Percentiles rank a stretch among this genome's conserved stretches.
These are phyloP conservation scores for Trichoderma semiorbis DNA, from an alignment of 2,329 filamentous ascomycete species.

Conservation along the genomic window DNA sequence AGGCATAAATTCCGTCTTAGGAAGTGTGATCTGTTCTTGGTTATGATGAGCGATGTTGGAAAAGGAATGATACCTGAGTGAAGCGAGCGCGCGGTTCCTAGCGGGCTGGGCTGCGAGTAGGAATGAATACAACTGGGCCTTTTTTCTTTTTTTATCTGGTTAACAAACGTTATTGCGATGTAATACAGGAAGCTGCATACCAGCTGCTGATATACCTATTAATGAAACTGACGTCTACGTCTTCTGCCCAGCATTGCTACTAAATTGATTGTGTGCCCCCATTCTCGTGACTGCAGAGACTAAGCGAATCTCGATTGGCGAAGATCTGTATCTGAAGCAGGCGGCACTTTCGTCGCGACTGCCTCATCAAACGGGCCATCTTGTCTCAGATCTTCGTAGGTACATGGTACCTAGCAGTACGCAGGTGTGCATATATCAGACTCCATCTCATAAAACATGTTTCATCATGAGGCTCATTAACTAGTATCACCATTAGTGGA, in stretches of 20 bases:
- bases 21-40: neutral
- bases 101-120: conserved; percentile 7
- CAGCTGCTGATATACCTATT: conserved; percentile 12
- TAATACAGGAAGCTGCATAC: conserved; percentile 2
- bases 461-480: neutral
- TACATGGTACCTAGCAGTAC: neutral
- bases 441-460: neutral
- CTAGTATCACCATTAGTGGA: neutral
- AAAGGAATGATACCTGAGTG: conserved; percentile 14
- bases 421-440: neutral
- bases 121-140: neutral
- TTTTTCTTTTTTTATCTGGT: conserved; percentile 7
- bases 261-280: neutral
- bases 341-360: neutral
- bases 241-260: neutral
- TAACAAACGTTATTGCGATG: conserved; percentile 10
- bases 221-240: conserved; percentile 12
- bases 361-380: neutral
- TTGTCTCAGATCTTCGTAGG: neutral
- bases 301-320: neutral
- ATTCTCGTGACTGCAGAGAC: neutral
- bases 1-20: conserved; percentile 17
- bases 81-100: conserved; percentile 4
- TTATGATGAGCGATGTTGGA: conserved; percentile 15
- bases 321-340: neutral